A percentile compares a stretch with the other conserved stretches of the same genome.
Evolutionary conservation across 2,329 filamentous ascomycete genomes (phyloP).

Genomic region (Xylariaceae sp.): DNA sequence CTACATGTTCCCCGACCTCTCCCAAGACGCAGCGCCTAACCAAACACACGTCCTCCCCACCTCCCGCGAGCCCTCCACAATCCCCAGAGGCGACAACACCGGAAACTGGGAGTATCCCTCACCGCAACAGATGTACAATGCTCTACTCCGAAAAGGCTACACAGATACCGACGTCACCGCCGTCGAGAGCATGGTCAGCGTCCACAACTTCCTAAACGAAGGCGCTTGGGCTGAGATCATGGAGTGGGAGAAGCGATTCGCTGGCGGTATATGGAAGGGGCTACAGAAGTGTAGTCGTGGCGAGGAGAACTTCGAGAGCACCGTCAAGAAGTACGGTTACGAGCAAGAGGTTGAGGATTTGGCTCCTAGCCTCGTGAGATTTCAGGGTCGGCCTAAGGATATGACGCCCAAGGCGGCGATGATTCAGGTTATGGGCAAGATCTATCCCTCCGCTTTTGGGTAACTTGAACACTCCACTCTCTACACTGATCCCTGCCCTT

Average conservation of each 20-base stretch:
- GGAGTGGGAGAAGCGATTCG: conserved; percentile 87
- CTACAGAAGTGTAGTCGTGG: conserved; percentile 72
- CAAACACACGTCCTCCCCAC: conserved; percentile 75
- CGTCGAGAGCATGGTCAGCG: conserved; percentile 93
- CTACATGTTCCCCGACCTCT: conserved; percentile 89
- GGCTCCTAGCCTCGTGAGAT: conserved; percentile 74
- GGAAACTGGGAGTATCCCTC: conserved; percentile 97
- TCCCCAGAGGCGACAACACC: conserved; percentile 76
- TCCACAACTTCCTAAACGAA: conserved; percentile 98
- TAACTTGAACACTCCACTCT: too few relatives aligned
- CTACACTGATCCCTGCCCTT: too few relatives aligned
- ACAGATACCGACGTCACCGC: conserved; percentile 90
- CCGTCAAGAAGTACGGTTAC: conserved; percentile 38
- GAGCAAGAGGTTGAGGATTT: conserved; percentile 51
- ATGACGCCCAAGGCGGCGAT: conserved; percentile 89
- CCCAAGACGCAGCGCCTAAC: conserved; percentile 69
- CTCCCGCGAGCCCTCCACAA: conserved; percentile 78
- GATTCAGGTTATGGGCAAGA: conserved; percentile 70
- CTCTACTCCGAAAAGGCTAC: conserved; percentile 91
- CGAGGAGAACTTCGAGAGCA: conserved; percentile 56
- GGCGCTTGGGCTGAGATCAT: conserved; percentile 95
- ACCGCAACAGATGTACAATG: conserved; percentile 99
- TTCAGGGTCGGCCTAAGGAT: conserved; percentile 85
- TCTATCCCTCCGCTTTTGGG: conserved; percentile 78
- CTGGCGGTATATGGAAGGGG: conserved; percentile 64